phyloP scores from a whole-genome alignment of 1,284 basidiomycete genomes.

The Leccinum fuscescens region DNA sequence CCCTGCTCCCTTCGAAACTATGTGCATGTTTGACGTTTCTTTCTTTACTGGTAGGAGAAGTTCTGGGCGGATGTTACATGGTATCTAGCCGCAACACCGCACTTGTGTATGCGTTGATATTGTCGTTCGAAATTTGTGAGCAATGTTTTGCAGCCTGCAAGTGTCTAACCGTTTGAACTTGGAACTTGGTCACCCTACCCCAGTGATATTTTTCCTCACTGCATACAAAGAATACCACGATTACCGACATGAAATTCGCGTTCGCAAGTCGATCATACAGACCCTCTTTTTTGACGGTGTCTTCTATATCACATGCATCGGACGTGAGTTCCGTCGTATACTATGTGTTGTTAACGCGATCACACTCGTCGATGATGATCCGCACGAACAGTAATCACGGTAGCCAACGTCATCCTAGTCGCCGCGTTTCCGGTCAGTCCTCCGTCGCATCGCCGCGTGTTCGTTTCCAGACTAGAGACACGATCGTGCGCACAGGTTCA shows the following conservation, averaged over 20 bases:
- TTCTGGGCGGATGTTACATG: neutral
- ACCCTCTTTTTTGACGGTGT: neutral
- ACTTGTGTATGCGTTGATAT: neutral
- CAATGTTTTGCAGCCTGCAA: neutral
- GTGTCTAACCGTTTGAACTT: neutral
- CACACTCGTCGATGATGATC: neutral
- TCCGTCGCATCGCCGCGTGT: neutral
- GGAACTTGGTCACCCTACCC: neutral
- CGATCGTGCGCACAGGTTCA: neutral
- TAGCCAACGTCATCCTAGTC: neutral
- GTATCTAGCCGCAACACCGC: neutral
- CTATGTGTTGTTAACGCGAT: neutral
- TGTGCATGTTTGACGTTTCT: neutral
- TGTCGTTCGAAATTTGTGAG: slow-evolving; percentile 1
- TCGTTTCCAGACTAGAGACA: neutral
- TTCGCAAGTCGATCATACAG: neutral
- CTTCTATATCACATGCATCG: slow-evolving; percentile 1
- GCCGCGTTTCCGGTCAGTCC: neutral
- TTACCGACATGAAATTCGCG: neutral
- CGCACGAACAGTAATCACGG: neutral
- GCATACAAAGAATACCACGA: neutral
- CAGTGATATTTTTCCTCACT: neutral
- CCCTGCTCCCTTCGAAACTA: neutral
- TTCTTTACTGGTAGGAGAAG: neutral
- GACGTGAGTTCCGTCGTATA: neutral